Evolutionary conservation across 2,329 filamentous ascomycete genomes (phyloP).

Genomic region (Rugonectria rugulosa): DNA sequence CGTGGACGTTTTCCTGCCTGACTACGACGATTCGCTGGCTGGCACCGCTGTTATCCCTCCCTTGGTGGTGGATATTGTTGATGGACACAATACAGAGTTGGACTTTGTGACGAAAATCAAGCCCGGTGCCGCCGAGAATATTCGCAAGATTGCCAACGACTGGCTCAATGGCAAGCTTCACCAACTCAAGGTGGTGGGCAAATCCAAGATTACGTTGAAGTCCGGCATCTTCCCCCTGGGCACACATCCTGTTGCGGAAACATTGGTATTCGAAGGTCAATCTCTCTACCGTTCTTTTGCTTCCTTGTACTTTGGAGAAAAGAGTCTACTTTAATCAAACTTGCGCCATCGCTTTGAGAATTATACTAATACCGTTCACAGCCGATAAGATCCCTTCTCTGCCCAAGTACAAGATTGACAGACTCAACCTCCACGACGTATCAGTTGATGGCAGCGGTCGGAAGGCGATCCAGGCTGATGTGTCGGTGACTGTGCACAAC

Average conservation of each 20-base stretch:
- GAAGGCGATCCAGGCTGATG: constrained; percentile 80
- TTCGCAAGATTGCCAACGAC: constrained; percentile 83
- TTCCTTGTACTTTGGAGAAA: constrained; percentile 68
- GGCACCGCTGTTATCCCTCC: constrained; percentile 80
- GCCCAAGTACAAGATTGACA: constrained; percentile 83
- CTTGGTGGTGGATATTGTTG: constrained; percentile 77
- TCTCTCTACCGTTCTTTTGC: constrained; percentile 71
- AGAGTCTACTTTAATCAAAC: constrained; percentile 50
- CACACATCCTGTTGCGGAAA: constrained; percentile 76
- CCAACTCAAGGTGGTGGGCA: constrained; percentile 74
- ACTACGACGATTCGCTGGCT: constrained; percentile 79
- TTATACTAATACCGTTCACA: constrained; percentile 49
- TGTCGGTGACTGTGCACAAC: constrained; percentile 76
- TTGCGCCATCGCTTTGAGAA: constrained; percentile 28
- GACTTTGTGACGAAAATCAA: constrained; percentile 81
- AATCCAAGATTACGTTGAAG: constrained; percentile 75
- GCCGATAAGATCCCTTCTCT: constrained; percentile 76
- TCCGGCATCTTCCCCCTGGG: constrained; percentile 83
- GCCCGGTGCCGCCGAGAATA: constrained; percentile 78
- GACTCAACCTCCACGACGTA: constrained; percentile 80
- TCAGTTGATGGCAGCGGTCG: constrained; percentile 54
- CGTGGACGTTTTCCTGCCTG: constrained; percentile 81
- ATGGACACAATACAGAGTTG: constrained; percentile 78
- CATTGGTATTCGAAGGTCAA: constrained; percentile 84
- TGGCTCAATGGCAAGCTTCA: constrained; percentile 84